Evolutionary conservation across 345 rosid species (phyloP), one percentile per base, ranked within the genome.

Genomic region (Hibiscus trionum): DNA sequence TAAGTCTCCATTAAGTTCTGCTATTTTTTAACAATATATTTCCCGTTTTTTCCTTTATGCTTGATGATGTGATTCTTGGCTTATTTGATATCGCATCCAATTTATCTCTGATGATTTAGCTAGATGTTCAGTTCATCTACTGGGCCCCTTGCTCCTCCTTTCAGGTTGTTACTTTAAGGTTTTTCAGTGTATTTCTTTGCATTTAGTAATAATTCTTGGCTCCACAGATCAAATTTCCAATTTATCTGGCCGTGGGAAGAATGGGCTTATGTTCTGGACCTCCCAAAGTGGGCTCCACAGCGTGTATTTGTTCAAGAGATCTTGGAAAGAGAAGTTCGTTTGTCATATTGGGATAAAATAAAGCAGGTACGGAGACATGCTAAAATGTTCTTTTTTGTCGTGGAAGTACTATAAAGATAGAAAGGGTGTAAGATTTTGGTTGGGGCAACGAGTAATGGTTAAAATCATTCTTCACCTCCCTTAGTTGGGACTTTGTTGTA

Each of bases 201-300:
- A 52, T 50, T 47, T 73, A 66, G 61, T 47, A 33, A 64, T 73
- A 39, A 19, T 6, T 82, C 46, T 26, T 70, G 74, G 56, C 17
- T 71, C 76, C 74, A 46, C 86, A 95, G 99, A 77, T 95, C 99
- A 73, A 95, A 95, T 80, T 95, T 95, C 76, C 98, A 95, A 73
- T 92, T 92, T 83, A 90, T 92, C 74, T 95, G 99, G 99, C 99
- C 99, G 6, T 95, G 99, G 99, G 99, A 95, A 81, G 99, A 95
- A 78, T 95, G 99, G 99, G 97, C 91, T 66, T 86, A 85, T 85
- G 99, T 95, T 72, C 77, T 95, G 74, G 96, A 87, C 78, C 96
- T 95, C 67, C 99, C 98, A 75, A 89, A 87, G 77, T 95, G 99
- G 99, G 98, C 96, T 33, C 99, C 99, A 46, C 93, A 95, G 80